phyloP scores from a whole-genome alignment of 306 rosid genomes.

The Senna siamea region DNA sequence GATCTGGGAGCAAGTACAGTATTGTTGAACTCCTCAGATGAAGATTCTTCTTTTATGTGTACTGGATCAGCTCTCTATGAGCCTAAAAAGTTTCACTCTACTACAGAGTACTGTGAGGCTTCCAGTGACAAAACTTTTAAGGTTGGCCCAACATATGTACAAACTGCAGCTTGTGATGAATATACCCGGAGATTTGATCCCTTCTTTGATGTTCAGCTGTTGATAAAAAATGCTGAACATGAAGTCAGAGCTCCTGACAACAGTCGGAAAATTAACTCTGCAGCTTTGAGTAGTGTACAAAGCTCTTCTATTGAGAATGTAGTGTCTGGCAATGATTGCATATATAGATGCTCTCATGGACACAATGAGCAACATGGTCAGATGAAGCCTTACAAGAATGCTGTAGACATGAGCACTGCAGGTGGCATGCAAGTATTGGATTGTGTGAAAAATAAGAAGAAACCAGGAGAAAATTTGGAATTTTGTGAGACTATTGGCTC shows the following conservation, averaged over 20 bases:
- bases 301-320: slow-evolving; percentile 35
- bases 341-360: slow-evolving; percentile 27
- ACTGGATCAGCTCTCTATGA: slow-evolving; percentile 23
- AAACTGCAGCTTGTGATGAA: slow-evolving; percentile 40
- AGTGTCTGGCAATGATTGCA: slow-evolving; percentile 29
- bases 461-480: slow-evolving; percentile 40
- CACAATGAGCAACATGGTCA: too few species aligned
- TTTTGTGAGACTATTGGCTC: slow-evolving; percentile 40
- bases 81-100: slow-evolving; percentile 37
- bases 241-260: slow-evolving; percentile 35
- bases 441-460: slow-evolving; percentile 38
- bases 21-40: slow-evolving; percentile 20
- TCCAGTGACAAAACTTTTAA: slow-evolving; percentile 30
- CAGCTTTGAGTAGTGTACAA: slow-evolving; percentile 45
- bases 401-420: slow-evolving; percentile 24
- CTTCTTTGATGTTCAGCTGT: slow-evolving; percentile 18
- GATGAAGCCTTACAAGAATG: slow-evolving; percentile 36
- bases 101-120: slow-evolving; percentile 16
- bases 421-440: slow-evolving; percentile 29
- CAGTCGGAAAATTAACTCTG: slow-evolving; percentile 33
- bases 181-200: slow-evolving; percentile 15
- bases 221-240: slow-evolving; percentile 37
- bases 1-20: slow-evolving; percentile 29
- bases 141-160: slow-evolving; percentile 22
- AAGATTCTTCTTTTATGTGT: slow-evolving; percentile 42